Evolutionary conservation across 305 asterid genomes (phyloP), one percentile per base, ranked within the genome.

Genomic region (Striga hermonthica): DNA sequence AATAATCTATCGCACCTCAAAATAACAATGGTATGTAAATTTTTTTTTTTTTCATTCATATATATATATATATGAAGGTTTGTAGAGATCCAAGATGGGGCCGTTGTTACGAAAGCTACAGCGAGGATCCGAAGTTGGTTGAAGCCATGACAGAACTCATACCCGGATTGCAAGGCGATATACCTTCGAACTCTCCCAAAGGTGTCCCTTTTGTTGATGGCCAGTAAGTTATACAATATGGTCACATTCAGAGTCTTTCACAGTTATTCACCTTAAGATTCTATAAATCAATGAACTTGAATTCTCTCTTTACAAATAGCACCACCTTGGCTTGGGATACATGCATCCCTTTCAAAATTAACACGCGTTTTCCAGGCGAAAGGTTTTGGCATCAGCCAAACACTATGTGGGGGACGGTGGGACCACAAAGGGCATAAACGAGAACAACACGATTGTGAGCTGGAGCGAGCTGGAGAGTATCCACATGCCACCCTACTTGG

Each of bases 381-480:
- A 85, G 37, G 70, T 83, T n/a, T 63, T 74, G 3, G 93, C 86
- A 6, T 77, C 89, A 47, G 93, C 93, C 6, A 87, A 87, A 69
- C 95, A 87, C 73, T 87, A 64, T 13, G 81, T 82, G 0, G 95
- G 95, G 10, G 95, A 88, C 49, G 94, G 96, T 9, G 96, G 94
- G 70, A 88, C 96, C 1, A 85, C 83, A 3, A 31, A 73, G 4
- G 96, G 96, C 15, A 85, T 85, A 47, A 85, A 88, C 13, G 93
- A 78, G 81, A 81, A 84, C 52, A 85, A 88, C 71, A 85, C 94
- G 3, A 69, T 78, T 55, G 78, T 76, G 15, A 73, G 53, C 28
- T 45, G 74, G 37, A 75, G 84, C 8, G 76, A 70, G 9, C 67
- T 88, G 64, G 74, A 83, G 5, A 76, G 80, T 4, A 53, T 79